These are phyloP conservation scores for Podospora tetraspora DNA, from an alignment of 495 filamentous ascomycete species.

Conservation along the genomic window DNA sequence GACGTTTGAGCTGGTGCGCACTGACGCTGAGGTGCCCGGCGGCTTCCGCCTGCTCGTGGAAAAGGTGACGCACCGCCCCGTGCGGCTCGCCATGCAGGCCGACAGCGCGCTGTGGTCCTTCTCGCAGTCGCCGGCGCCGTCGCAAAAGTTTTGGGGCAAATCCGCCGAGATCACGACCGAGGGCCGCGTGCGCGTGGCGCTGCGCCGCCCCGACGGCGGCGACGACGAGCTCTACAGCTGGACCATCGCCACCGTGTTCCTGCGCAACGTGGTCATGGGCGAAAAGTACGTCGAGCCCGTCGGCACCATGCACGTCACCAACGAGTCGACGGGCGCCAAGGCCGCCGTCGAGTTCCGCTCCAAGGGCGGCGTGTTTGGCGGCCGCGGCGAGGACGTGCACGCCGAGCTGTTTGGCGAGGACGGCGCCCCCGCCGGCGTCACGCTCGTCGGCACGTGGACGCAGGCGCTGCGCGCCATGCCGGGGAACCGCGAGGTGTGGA, in stretches of 20 bases:
- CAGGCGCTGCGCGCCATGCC: slow-evolving; percentile 57
- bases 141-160: slow-evolving; percentile 99
- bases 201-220: slow-evolving; percentile 52
- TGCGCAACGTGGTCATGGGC: slow-evolving; percentile 93
- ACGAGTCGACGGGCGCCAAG: slow-evolving; percentile 76
- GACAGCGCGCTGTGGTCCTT: slow-evolving; percentile 80
- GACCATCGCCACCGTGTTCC: slow-evolving; percentile 77
- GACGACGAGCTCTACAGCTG: slow-evolving; percentile 77
- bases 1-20: slow-evolving; percentile 86
- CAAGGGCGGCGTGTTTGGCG: slow-evolving; percentile 86
- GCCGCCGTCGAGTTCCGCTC: slow-evolving; percentile 80
- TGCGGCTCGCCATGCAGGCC: slow-evolving; percentile 88
- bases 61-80: slow-evolving; percentile 88
- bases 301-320: slow-evolving; percentile 72
- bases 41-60: slow-evolving; percentile 86
- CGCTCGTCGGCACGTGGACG: slow-evolving; percentile 81
- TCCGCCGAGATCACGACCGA: slow-evolving; percentile 88
- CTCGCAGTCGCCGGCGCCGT: slow-evolving; percentile 76
- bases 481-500: slow-evolving; percentile 68
- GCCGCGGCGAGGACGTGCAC: slow-evolving; percentile 82
- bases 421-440: slow-evolving; percentile 54
- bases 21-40: slow-evolving; percentile 62
- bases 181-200: slow-evolving; percentile 68
- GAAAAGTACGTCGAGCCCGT: slow-evolving; percentile 98
- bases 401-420: slow-evolving; percentile 63